Evolutionary conservation across 495 filamentous ascomycete genomes (phyloP), one percentile per base, ranked within the genome.

Genomic region (Podospora fimiseda): DNA sequence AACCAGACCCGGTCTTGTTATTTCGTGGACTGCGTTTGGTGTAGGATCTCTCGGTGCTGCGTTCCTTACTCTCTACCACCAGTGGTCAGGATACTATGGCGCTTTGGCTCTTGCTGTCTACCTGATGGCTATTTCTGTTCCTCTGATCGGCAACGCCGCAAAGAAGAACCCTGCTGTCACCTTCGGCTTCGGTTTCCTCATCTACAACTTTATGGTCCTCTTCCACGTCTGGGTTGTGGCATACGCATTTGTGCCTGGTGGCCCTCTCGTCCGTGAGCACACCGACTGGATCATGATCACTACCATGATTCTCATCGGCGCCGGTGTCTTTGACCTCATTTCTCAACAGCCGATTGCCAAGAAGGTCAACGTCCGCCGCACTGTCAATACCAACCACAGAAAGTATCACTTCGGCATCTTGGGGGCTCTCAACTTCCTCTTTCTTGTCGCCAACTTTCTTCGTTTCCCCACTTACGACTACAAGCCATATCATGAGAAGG

Each of bases 171-270:
- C 89, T 8, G 89, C 79, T 1, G 75, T 73, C 21, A 87, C 86
- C 0, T 97, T 99, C 64, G 92, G 91, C 7, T 56, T 95, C 24
- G 91, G 84, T 9, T 96, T 94, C 71, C 64, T 95, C 36, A 69
- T 93, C 27, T 97, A 96, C 70, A 94, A 96, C 63, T 73, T 96
- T 65, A 63, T 97, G 65, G 81, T 96, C 16, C 78, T 99, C 45
- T 93, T 93, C 70, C 90, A 96, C 62, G 90, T 96, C 36, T 99
- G 94, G 94, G 87, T 95, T 47, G 94, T 99, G 18, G 94, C 94
- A 6, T 99, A 99, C 59, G 94, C 94, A 45, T 99, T 99, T 63
- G 94, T 99, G n/a, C 94, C 93, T 14, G 94, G 94, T 39, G 94
- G 93, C 22, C 91, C 90, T 2, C 75, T 96, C 1, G 85, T 97